These are phyloP conservation scores for Exophiala aquamarina DNA, from an alignment of 2,329 filamentous ascomycete species.

Conservation along the genomic window DNA sequence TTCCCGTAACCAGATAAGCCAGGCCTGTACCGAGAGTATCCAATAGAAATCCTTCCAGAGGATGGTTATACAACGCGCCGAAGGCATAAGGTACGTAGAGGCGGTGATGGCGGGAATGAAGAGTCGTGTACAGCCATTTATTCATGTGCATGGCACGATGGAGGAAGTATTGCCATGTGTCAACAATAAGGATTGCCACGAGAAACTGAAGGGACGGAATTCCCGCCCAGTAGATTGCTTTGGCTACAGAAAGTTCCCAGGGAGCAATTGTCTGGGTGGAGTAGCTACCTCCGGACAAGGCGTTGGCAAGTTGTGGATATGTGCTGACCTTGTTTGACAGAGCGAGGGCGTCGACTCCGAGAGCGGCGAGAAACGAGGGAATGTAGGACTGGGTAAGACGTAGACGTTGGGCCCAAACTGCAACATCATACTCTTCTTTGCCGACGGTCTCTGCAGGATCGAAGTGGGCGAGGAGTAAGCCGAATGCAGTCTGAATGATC, in stretches of 20 bases:
- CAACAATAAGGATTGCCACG: constrained; percentile 72
- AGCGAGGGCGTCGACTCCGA: constrained; percentile 74
- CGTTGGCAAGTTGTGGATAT: constrained; percentile 73
- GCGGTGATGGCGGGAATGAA: constrained; percentile 93
- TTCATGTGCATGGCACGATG: constrained; percentile 97
- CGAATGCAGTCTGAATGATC: constrained; percentile 76
- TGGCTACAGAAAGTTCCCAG: constrained; percentile 78
- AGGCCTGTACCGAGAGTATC: constrained; percentile 86
- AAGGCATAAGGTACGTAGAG: constrained; percentile 98
- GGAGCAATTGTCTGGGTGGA: constrained; percentile 67
- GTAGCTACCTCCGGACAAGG: constrained; percentile 77
- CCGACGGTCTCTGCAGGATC: constrained; percentile 75
- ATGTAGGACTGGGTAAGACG: constrained; percentile 76
- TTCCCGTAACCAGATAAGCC: constrained; percentile 75
- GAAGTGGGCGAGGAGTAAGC: constrained; percentile 65
- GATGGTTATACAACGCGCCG: constrained; percentile 95
- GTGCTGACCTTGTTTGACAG: constrained; percentile 72
- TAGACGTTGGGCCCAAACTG: constrained; percentile 83
- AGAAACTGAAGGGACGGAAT: constrained; percentile 77
- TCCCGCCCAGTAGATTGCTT: constrained; percentile 73
- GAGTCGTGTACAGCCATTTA: constrained; percentile 80
- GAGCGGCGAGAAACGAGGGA: constrained; percentile 65
- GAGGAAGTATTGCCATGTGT: constrained; percentile 98
- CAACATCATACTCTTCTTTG: constrained; percentile 80
- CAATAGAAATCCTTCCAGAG: constrained; percentile 87